phyloP scores from a whole-genome alignment of 2,329 filamentous ascomycete species.

The Fusarium annulatum region DNA sequence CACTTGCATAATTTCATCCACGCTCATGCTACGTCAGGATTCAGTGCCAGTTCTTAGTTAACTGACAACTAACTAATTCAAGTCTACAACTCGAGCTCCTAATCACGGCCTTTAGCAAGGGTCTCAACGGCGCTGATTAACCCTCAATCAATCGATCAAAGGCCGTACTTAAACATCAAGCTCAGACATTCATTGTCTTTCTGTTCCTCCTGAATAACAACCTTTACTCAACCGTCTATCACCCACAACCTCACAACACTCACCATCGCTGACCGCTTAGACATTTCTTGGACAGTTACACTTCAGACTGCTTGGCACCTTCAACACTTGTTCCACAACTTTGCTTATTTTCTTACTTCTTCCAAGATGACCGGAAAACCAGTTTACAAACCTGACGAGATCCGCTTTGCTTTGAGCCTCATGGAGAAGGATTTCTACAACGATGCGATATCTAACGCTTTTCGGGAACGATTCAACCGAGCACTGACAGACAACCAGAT shows the following conservation, averaged over 20 bases:
- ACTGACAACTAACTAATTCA: neutral
- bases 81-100: neutral
- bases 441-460: slow-evolving; percentile 46
- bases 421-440: slow-evolving; percentile 42
- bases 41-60: slow-evolving; percentile 1
- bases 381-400: slow-evolving; percentile 50
- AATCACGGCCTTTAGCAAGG: neutral
- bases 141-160: neutral
- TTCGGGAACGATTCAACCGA: slow-evolving; percentile 45
- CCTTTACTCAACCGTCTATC: neutral
- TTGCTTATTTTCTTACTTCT: neutral
- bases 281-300: slow-evolving; percentile 23
- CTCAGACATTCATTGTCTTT: neutral
- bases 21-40: neutral
- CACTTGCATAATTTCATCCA: slow-evolving; percentile 6
- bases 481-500: slow-evolving; percentile 50
- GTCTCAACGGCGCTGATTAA: slow-evolving; percentile 17
- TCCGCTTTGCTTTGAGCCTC: slow-evolving; percentile 49
- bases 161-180: neutral
- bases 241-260: neutral
- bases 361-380: slow-evolving; percentile 44
- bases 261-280: neutral
- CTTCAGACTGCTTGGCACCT: neutral
- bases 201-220: neutral
- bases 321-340: neutral